Evolutionary conservation across 2,329 filamentous ascomycete genomes (phyloP), one percentile per base, ranked within the genome.

Genomic region (Paraphoma chrysanthemicola): DNA sequence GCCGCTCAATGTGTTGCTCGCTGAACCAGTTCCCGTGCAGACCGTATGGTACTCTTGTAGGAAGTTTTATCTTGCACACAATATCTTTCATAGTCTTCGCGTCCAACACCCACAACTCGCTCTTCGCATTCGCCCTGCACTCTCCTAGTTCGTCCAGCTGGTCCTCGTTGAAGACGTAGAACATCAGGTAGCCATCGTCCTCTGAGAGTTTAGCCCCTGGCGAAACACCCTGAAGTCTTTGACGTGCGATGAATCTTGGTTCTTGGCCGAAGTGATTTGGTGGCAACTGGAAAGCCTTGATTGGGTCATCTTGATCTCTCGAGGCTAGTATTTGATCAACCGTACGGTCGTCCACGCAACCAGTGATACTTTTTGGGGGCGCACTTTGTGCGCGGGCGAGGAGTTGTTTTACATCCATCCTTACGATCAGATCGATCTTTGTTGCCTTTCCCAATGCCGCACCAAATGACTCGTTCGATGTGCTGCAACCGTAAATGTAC

Each of bases 21-120:
- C 57, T 70, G 38, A 77, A 77, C 74, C 74, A 77, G 51, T 73
- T 76, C 10, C 75, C 74, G 56, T 77, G 89, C 47, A 91, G 73
- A 0, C 89, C 88, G 64, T 91, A 91, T 0, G 89, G 88, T 0
- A 91, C 88, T 11, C 89, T 75, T 62, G 90, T 88, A 2, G 88
- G 88, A 33, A 92, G 74, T 17, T 76, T 73, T 3, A 91, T 80
- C 56, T 79, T 82, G 6, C 83, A 85, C 3, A 89, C 80, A 0
- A 91, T 78, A 3, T 85, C 79, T 23, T 70, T 79, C 88, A 92
- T 91, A 2, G 79, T 79, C 57, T 70, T 82, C 0, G 88, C 88
- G 65, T 91, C 83, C 30, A 91, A 81, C 12, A 91, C 79, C 89
- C 89, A 92, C 0, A 91, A 76, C 71, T 91, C 88, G 31, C 85